Evolutionary conservation across 2,329 filamentous ascomycete species (phyloP).

Genomic region (Pestalotiopsis sp.): DNA sequence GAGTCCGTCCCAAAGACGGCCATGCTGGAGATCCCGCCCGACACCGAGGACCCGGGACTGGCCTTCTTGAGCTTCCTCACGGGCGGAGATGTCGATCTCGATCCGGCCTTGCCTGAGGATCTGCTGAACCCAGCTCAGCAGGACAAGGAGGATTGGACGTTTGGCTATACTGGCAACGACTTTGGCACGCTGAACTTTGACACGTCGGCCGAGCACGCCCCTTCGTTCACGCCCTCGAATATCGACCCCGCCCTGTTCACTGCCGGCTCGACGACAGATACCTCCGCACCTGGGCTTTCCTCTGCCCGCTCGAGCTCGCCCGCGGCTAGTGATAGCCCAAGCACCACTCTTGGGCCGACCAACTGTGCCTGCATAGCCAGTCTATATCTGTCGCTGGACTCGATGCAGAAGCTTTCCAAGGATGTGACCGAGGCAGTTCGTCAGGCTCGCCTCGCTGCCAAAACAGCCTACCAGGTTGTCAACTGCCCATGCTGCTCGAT

Average conservation of each 20-base stretch:
- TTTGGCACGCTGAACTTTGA: slow-evolving; percentile 28
- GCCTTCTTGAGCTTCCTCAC: slow-evolving; percentile 27
- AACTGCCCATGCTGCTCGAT: slow-evolving; percentile 51
- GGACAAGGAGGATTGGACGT: slow-evolving; percentile 17
- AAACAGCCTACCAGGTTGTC: slow-evolving; percentile 50
- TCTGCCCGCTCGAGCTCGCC: slow-evolving; percentile 22
- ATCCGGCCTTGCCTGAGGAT: slow-evolving; percentile 5
- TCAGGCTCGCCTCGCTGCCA: slow-evolving; percentile 47
- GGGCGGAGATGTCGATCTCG: slow-evolving; percentile 18
- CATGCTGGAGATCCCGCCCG: slow-evolving; percentile 26
- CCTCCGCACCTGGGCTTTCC: slow-evolving; percentile 25
- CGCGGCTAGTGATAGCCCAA: slow-evolving; percentile 3
- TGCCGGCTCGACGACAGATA: slow-evolving; percentile 15
- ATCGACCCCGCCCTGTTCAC: slow-evolving; percentile 30
- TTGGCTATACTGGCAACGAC: slow-evolving; percentile 21
- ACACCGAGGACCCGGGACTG: slow-evolving; percentile 26
- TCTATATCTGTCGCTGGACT: slow-evolving; percentile 51
- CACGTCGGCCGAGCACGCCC: slow-evolving; percentile 17
- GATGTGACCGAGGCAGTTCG: slow-evolving; percentile 47
- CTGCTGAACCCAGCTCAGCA: neutral
- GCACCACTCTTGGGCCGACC: neutral
- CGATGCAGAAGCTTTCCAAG: slow-evolving; percentile 45
- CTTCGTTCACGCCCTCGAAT: slow-evolving; percentile 20
- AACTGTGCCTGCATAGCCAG: slow-evolving; percentile 49
- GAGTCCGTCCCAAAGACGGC: slow-evolving; percentile 21